A percentile compares a stretch with the other conserved stretches of the same genome.
Evolutionary conservation across 768 basidiomycete species (phyloP).

Genomic region (Cyclocybe cylindracea): DNA sequence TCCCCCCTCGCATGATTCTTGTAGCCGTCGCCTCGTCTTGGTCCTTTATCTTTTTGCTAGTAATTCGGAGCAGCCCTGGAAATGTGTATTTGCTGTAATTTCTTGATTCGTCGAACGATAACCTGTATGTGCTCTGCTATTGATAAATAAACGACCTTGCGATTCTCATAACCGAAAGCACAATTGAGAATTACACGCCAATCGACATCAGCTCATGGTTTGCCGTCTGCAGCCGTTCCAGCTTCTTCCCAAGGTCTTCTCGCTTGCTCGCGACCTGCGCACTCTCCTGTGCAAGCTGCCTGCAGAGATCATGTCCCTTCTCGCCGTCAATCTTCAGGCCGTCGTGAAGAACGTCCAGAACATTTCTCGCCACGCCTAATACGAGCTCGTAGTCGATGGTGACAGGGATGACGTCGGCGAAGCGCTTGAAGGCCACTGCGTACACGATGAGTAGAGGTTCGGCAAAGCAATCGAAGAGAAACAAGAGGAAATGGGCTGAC

Average conservation of each 20-base stretch:
- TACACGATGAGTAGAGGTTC: too few species aligned
- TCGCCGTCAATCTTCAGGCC: constrained; percentile 53
- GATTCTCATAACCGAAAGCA: too few species aligned
- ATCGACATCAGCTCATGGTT: constrained; percentile 34
- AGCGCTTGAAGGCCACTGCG: too few species aligned
- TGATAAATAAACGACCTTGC: too few species aligned
- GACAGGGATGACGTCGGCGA: too few species aligned
- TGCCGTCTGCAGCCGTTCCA: constrained; percentile 47
- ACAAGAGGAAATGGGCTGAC: constrained; percentile 26
- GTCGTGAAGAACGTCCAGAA: constrained; percentile 42
- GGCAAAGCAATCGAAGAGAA: neutral
- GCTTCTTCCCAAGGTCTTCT: constrained; percentile 47
- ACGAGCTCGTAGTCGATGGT: constrained; percentile 36
- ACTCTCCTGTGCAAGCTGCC: constrained; percentile 49
- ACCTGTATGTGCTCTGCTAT: too few species aligned
- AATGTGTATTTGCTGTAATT: too few species aligned
- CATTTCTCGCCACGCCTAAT: constrained; percentile 42
- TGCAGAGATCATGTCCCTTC: constrained; percentile 44
- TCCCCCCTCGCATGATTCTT: too few species aligned
- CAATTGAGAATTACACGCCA: neutral
- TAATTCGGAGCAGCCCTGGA: too few species aligned
- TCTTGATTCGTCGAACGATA: too few species aligned
- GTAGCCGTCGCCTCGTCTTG: too few species aligned
- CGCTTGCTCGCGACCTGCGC: constrained; percentile 39
- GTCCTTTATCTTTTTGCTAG: too few species aligned